A percentile compares a stretch with the other conserved stretches of the same genome.
These are phyloP conservation scores for Gastrodia elata DNA, from an alignment of 106 monocot species.

Conservation along the genomic window DNA sequence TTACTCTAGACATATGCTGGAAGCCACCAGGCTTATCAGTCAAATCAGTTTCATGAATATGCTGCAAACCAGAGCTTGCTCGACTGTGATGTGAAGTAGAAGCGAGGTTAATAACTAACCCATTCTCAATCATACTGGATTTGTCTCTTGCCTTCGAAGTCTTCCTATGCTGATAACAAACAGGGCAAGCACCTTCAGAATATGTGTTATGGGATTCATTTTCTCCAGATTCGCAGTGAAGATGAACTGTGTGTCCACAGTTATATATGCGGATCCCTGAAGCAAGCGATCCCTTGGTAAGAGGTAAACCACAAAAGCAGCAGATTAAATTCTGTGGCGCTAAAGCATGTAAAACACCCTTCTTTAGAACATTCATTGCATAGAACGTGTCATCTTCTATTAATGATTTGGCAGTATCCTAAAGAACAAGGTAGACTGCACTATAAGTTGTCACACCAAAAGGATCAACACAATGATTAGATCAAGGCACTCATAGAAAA, in stretches of 20 bases:
- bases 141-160: slow-evolving; percentile 32
- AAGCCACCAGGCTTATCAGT: slow-evolving; percentile 48
- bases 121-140: slow-evolving; percentile 37
- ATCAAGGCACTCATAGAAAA: background rate
- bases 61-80: slow-evolving; percentile 23
- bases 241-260: slow-evolving; percentile 92
- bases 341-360: slow-evolving; percentile 82
- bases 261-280: slow-evolving; percentile 61
- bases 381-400: slow-evolving; percentile 95
- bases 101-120: slow-evolving; percentile 24
- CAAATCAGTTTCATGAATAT: slow-evolving; percentile 54
- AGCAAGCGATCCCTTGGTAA: slow-evolving; percentile 48
- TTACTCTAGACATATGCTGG: slow-evolving; percentile 74
- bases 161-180: slow-evolving; percentile 68
- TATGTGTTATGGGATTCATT: slow-evolving; percentile 19
- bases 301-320: slow-evolving; percentile 67
- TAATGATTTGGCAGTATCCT: slow-evolving; percentile 91
- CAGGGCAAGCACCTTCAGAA: slow-evolving; percentile 39
- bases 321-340: slow-evolving; percentile 53
- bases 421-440: slow-evolving; percentile 2
- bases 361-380: slow-evolving; percentile 76
- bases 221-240: slow-evolving; percentile 73
- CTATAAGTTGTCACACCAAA: background rate
- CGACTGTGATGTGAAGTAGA: slow-evolving; percentile 15
- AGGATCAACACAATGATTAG: background rate